These are phyloP conservation scores for Cladochytrium replicatum DNA, from an alignment of 192 early-diverging fungal genomes.

Conservation along the genomic window DNA sequence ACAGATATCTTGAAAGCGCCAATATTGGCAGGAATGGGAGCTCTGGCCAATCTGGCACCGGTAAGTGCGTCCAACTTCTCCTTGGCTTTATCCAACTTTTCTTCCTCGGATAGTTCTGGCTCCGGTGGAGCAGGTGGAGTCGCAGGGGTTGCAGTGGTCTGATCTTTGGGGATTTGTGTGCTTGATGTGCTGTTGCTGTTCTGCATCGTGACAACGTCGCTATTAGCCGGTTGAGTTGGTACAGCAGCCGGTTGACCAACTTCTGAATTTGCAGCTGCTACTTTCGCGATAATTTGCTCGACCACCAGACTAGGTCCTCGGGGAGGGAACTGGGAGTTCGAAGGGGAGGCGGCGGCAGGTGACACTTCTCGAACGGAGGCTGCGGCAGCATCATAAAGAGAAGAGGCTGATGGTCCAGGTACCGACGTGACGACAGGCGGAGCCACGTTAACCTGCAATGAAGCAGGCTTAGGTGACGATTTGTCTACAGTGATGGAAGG, in stretches of 20 bases:
- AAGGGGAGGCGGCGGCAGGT: background rate
- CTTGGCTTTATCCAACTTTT: background rate
- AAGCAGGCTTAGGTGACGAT: too few species aligned
- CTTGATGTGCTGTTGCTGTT: too few species aligned
- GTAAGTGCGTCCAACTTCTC: background rate
- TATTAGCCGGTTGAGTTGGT: background rate
- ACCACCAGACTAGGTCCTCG: background rate
- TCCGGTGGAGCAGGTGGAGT: background rate
- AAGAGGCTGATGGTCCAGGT: too few species aligned
- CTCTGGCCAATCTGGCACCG: constrained; percentile 3
- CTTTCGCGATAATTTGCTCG: background rate
- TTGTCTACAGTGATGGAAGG: too few species aligned
- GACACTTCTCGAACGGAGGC: too few species aligned
- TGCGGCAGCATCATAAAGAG: too few species aligned
- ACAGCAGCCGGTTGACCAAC: background rate
- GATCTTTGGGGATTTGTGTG: background rate
- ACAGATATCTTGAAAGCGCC: constrained; percentile 25
- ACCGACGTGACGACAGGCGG: too few species aligned
- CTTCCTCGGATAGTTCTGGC: background rate
- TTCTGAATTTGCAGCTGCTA: background rate
- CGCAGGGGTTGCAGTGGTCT: background rate
- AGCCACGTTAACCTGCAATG: too few species aligned
- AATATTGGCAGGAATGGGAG: constrained; percentile 22
- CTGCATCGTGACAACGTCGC: background rate
- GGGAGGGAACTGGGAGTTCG: background rate